Evolutionary conservation across 441 rosid genomes (phyloP).

Genomic region (Aleurites moluccanus): DNA sequence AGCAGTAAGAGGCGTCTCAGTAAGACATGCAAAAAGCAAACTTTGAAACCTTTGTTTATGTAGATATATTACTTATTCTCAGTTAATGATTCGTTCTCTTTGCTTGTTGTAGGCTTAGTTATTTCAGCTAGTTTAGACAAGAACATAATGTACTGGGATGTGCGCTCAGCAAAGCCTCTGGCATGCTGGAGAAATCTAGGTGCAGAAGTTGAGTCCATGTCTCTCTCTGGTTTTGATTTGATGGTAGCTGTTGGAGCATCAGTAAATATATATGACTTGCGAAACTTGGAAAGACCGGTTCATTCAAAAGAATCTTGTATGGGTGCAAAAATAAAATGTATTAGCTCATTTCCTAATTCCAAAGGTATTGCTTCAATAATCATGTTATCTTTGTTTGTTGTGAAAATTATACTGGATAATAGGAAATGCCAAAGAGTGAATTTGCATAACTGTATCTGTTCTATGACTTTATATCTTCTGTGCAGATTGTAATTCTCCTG

Average conservation of each 20-base stretch:
- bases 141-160: conserved; percentile 66
- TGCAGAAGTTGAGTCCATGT: conserved; percentile 63
- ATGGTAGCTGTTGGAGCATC: conserved; percentile 62
- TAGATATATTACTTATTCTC: not conserved
- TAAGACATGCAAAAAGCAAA: not conserved
- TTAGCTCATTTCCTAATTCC: conserved; percentile 54
- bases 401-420: not conserved
- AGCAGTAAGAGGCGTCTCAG: not conserved
- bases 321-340: conserved; percentile 57
- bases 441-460: not conserved
- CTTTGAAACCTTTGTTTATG: not conserved
- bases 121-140: conserved; percentile 75
- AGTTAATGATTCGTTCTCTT: conserved; percentile 6
- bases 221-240: conserved; percentile 61
- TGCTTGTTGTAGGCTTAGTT: conserved; percentile 49
- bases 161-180: conserved; percentile 37
- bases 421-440: not conserved
- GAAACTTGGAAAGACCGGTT: conserved; percentile 55
- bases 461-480: not conserved
- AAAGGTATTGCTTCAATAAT: conserved; percentile 47
- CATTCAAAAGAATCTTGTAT: conserved; percentile 46
- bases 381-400: conserved; percentile 13
- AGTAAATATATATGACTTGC: conserved; percentile 59
- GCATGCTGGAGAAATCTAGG: conserved; percentile 34
- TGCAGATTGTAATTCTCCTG: not conserved